phyloP scores from a whole-genome alignment of 192 early-diverging fungal genomes.

The Spizellomyces sp. region DNA sequence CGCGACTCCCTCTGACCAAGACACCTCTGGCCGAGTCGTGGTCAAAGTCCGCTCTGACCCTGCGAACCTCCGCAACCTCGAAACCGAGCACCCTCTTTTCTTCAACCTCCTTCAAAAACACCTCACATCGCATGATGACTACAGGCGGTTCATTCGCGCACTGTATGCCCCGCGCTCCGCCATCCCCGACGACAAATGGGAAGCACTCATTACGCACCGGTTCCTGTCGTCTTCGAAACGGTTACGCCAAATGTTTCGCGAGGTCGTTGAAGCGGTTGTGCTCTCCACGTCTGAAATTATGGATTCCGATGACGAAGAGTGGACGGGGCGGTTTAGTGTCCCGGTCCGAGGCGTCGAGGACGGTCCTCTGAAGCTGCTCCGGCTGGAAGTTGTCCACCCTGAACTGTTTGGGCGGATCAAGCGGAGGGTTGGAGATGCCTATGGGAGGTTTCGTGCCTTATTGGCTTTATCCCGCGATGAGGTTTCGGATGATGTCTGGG shows the following conservation, averaged over 20 bases:
- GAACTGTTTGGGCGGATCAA: constrained; percentile 18
- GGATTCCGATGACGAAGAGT: constrained; percentile 30
- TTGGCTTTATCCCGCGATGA: constrained; percentile 6
- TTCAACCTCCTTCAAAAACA: constrained; percentile 28
- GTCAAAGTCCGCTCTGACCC: constrained; percentile 22
- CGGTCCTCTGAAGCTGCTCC: not conserved
- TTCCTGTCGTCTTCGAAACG: constrained; percentile 19
- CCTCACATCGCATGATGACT: constrained; percentile 13
- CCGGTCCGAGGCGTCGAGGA: constrained; percentile 13
- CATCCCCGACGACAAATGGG: constrained; percentile 35
- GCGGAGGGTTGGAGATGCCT: constrained; percentile 20
- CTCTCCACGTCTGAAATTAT: constrained; percentile 25
- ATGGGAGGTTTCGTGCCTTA: constrained; percentile 18
- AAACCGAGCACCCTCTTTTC: constrained; percentile 29
- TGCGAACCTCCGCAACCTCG: constrained; percentile 6
- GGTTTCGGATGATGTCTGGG: constrained; percentile 19
- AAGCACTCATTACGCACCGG: constrained; percentile 22
- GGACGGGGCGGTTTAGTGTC: constrained; percentile 17
- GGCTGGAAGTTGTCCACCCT: constrained; percentile 8
- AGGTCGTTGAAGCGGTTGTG: constrained; percentile 27
- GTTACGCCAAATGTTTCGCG: constrained; percentile 33
- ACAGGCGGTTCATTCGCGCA: constrained; percentile 28
- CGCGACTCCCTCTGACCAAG: not conserved
- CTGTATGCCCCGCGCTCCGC: constrained; percentile 26
- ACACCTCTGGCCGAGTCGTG: not conserved